Evolutionary conservation across 768 basidiomycete species (phyloP), one percentile per base, ranked within the genome.

Genomic region (Rubroboletus pulcherrimus): DNA sequence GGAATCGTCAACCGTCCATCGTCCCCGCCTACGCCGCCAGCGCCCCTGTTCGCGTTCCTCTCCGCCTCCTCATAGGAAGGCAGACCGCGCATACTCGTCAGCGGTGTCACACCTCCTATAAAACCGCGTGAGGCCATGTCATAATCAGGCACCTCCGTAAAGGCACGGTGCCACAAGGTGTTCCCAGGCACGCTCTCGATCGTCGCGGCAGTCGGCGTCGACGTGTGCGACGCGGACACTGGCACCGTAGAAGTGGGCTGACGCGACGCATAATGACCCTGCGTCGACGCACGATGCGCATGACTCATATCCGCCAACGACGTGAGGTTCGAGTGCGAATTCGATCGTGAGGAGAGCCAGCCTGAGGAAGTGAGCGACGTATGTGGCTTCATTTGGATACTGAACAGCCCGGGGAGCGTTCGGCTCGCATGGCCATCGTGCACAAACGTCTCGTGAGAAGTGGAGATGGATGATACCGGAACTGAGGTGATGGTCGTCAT

Each of bases 61-160:
- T 68, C 65, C 11, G 81, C 81, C 66, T 93, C 93, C 61, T 91
- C 92, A 62, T 98, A 98, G 38, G 85, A 89, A 45, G 95, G 95
- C 61, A 96, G 66, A 7, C 89, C 92, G 29, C 75, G 77, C 75
- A 87, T 78, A 63, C 88, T 87, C 63, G 79, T 79, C 65, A 93
- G 71, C 15, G 96, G 93, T 10, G 89, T 85, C n/a, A 95, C 86
- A 6, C 94, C 93, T 7, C 94, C 94, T 29, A 95, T 78, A 72
- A 95, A 96, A 7, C 93, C 94, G 14, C 88, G 77, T 57, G 87
- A 84, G 3, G 95, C 92, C 44, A 91, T 79, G 19, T 80, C 80
- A 70, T 98, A 98, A 61, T 90, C 84, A 1, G 96, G 96, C 17
- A 97, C 90, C 75, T 80, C 83, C 60, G 81, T 89, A 63, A 83